phyloP scores from a whole-genome alignment of 805 yeast genomes.

The Suhomyces tanzawaensis region DNA sequence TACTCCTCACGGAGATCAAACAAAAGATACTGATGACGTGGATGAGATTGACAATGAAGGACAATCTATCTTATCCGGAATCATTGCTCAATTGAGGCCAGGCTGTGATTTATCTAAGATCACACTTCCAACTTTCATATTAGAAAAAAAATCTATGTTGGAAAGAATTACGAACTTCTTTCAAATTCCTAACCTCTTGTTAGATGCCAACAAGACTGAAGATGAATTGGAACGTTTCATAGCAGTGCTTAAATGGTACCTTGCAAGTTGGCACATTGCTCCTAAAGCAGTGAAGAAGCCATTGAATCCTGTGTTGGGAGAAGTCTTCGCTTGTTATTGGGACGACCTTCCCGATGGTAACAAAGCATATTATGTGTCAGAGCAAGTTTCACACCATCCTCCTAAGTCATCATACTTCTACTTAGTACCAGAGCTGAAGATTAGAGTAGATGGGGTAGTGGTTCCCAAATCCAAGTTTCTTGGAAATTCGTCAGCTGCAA shows the following conservation, averaged over 20 bases:
- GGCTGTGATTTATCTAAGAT: constrained; percentile 89
- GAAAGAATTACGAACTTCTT: constrained; percentile 90
- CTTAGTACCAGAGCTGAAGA: constrained; percentile 72
- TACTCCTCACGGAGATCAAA: constrained; percentile 1
- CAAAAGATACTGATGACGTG: constrained; percentile 57
- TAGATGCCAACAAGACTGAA: constrained; percentile 59
- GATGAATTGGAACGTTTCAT: constrained; percentile 71
- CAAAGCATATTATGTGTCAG: constrained; percentile 81
- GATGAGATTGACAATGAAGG: constrained; percentile 93
- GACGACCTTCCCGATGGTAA: constrained; percentile 66
- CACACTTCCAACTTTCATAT: constrained; percentile 90
- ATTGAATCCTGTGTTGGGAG: constrained; percentile 91
- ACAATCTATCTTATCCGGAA: constrained; percentile 80
- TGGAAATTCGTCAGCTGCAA: constrained; percentile 95
- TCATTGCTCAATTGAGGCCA: constrained; percentile 87
- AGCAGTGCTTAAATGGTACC: constrained; percentile 79
- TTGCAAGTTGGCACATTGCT: constrained; percentile 96
- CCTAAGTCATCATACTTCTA: constrained; percentile 94
- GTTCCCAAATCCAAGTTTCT: constrained; percentile 84
- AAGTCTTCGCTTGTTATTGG: constrained; percentile 90
- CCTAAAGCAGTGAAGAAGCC: constrained; percentile 99
- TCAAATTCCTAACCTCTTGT: constrained; percentile 71
- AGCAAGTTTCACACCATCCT: constrained; percentile 98
- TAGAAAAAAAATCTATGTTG: constrained; percentile 93
- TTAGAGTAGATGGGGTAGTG: constrained; percentile 85